phyloP scores from a whole-genome alignment of 495 filamentous ascomycete species.

The Penicillium alfredii region DNA sequence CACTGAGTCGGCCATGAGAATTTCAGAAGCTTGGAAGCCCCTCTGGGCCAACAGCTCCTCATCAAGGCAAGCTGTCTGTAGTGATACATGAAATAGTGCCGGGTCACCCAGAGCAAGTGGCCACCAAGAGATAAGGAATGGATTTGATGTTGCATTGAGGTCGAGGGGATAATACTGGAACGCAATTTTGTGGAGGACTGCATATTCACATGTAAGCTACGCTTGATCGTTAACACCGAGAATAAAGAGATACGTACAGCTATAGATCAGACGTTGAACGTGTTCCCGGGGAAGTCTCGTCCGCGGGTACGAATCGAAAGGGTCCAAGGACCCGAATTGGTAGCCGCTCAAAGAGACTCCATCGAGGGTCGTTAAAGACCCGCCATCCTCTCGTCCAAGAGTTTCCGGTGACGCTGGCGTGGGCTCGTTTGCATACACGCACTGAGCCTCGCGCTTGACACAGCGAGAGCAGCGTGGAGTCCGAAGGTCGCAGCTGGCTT shows the following conservation, averaged over 20 bases:
- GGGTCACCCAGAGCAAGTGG: constrained; percentile 45
- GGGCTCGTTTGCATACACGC: constrained; percentile 46
- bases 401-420: constrained; percentile 19
- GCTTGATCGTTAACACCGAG: neutral
- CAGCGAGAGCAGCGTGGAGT: constrained; percentile 47
- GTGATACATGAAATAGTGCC: constrained; percentile 47
- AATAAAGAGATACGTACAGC: constrained; percentile 32
- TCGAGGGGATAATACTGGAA: constrained; percentile 52
- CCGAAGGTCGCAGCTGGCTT: constrained; percentile 44
- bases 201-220: constrained; percentile 13
- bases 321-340: constrained; percentile 33
- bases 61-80: constrained; percentile 49
- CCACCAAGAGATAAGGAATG: constrained; percentile 51
- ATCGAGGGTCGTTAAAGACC: constrained; percentile 4
- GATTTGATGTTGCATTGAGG: constrained; percentile 40
- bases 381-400: constrained; percentile 6
- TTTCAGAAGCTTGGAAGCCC: constrained; percentile 41
- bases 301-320: constrained; percentile 47
- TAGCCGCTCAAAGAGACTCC: constrained; percentile 10
- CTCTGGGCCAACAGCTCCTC: constrained; percentile 44
- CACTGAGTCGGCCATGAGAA: constrained; percentile 49
- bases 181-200: constrained; percentile 47
- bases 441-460: constrained; percentile 34
- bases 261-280: constrained; percentile 45
- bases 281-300: constrained; percentile 41